Base-by-base conservation (phyloP, 306 rosid species). In the Casuarina cunninghamiana region DNA sequence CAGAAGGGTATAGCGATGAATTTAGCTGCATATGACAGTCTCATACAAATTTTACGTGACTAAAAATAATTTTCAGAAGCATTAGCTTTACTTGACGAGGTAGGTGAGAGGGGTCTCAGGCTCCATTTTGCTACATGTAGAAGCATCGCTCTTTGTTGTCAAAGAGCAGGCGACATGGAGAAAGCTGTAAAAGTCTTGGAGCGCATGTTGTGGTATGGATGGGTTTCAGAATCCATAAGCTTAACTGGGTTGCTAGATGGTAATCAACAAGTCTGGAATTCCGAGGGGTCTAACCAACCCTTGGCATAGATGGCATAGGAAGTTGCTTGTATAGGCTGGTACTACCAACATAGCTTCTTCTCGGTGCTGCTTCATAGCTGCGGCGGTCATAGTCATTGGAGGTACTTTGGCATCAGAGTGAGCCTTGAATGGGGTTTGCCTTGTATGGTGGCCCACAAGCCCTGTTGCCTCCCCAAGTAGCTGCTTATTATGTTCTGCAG, bases 141-240 rank as follows among this genome's bases (percentile, higher is more conserved):
- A 35, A 16, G 49, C 55, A 71, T 86, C 63, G 75, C 77, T 50
- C 55, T 61, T 10, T 82, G 87, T 35, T 81, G 76, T 58, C 75
- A 76, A 72, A 63, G 74, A 17, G 51, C 74, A 42, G 84, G 67
- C 6, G 55, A 72, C 66, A 55, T 6, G 68, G 84, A 84, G 38
- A 76, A 73, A 42, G 85, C 90, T n/a, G 81, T 51, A 37, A 38
- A 75, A 80, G 81, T 79, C 53, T 53, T 86, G 37, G 84, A 79
- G 69, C 41, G 77, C n/a, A 76, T 81, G 86, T 70, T 81, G 42
- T 75, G 78, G 48, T 84, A 61, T 66, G 82, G 84, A n/a, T 81
- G 84, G 87, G 82, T 83, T 75, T 71, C 85, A 5, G 61, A 68
- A 37, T 80, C 83, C 54, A n/a, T 39, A 10, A 73, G 63, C 63